Percentiles rank a stretch among this genome's conserved stretches.
Conservation (phyloP, 2,329 filamentous ascomycete genomes). For the Arachnopeziza araneosa region DNA sequence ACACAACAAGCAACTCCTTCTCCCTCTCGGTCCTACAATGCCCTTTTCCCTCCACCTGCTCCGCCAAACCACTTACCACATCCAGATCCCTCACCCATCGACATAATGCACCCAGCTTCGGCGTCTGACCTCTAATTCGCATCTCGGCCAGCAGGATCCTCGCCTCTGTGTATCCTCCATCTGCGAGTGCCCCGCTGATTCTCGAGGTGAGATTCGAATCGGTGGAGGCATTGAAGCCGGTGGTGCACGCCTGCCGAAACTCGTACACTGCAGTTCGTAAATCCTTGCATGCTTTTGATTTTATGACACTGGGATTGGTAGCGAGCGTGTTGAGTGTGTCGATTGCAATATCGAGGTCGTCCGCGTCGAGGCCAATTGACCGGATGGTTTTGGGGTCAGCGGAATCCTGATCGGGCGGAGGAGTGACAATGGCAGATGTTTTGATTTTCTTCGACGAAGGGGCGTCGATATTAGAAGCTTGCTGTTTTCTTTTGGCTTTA, state of each 20-base stretch:
- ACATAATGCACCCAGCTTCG: slow-evolving; percentile 63
- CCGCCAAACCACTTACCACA: slow-evolving; percentile 60
- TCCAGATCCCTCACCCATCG: slow-evolving; percentile 69
- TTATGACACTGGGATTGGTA: slow-evolving; percentile 56
- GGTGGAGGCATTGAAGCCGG: slow-evolving; percentile 54
- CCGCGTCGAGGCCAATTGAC: slow-evolving; percentile 54
- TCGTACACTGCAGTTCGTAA: slow-evolving; percentile 62
- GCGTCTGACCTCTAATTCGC: slow-evolving; percentile 58
- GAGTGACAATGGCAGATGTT: slow-evolving; percentile 29
- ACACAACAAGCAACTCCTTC: slow-evolving; percentile 50
- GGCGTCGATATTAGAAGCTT: slow-evolving; percentile 36
- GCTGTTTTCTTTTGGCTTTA: slow-evolving; percentile 40
- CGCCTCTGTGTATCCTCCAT: slow-evolving; percentile 61
- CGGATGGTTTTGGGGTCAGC: slow-evolving; percentile 46
- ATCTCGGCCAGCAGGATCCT: slow-evolving; percentile 63
- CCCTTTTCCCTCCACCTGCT: slow-evolving; percentile 40
- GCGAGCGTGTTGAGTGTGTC: slow-evolving; percentile 57
- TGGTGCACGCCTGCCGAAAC: slow-evolving; percentile 64
- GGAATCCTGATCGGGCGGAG: slow-evolving; percentile 31
- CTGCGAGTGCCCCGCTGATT: slow-evolving; percentile 59
- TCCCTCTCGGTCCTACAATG: slow-evolving; percentile 40
- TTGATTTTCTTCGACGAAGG: slow-evolving; percentile 37
- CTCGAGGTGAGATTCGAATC: slow-evolving; percentile 60
- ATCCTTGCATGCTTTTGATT: slow-evolving; percentile 63
- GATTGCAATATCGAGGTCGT: slow-evolving; percentile 62